phyloP scores from a whole-genome alignment of 2,329 filamentous ascomycete genomes.

The Penicillium sp. region DNA sequence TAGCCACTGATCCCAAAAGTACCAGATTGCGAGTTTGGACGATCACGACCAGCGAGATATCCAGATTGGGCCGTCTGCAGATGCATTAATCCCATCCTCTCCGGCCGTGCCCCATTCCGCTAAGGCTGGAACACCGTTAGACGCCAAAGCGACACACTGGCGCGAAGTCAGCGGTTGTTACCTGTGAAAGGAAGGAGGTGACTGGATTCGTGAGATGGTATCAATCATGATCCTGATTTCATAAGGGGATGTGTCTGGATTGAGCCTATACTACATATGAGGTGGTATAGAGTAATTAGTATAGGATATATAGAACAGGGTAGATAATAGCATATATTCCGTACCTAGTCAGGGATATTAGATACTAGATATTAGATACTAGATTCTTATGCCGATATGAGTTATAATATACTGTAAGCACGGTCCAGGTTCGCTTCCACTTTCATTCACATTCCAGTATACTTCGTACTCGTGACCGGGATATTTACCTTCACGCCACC shows the following conservation, averaged over 20 bases:
- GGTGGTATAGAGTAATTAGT: no score
- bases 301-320: neutral
- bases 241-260: neutral
- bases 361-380: neutral
- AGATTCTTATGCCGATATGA: neutral
- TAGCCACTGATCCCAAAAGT: conserved; percentile 7
- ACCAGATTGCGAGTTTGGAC: conserved; percentile 14
- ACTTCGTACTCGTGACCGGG: neutral
- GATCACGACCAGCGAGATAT: conserved; percentile 7
- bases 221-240: neutral
- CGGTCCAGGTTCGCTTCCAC: neutral
- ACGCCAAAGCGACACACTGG: conserved; percentile 20
- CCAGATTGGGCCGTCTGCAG: conserved; percentile 22
- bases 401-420: neutral
- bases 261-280: neutral
- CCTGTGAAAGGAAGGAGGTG: neutral
- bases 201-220: neutral
- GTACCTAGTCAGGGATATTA: no score
- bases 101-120: conserved; percentile 4
- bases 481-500: conserved; percentile 9
- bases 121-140: conserved; percentile 9
- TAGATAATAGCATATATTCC: no score
- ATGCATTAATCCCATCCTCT: conserved; percentile 4
- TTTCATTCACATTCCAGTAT: conserved; percentile 1
- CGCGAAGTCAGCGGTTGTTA: conserved; percentile 10